Evolutionary conservation across 495 filamentous ascomycete species (phyloP).

Genomic region (Hypomontagnella monticulosa): DNA sequence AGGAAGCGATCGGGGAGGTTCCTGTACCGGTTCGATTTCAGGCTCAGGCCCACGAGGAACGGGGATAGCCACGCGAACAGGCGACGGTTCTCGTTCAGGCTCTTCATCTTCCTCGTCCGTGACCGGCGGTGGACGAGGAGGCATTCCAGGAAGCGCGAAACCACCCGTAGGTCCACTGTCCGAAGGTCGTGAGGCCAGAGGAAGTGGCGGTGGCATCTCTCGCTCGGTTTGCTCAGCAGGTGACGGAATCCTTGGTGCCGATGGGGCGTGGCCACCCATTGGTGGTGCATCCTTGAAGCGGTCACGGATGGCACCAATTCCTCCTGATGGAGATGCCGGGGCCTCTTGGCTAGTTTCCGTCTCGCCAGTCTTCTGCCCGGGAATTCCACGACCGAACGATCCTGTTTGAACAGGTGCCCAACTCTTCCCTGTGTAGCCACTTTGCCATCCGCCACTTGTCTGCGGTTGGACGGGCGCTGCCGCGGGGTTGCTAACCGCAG

Average conservation of each 20-base stretch:
- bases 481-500: conserved; percentile 51
- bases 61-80: conserved; percentile 88
- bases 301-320: conserved; percentile 76
- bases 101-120: conserved; percentile 65
- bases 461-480: conserved; percentile 69
- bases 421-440: conserved; percentile 84
- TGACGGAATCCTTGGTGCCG: conserved; percentile 47
- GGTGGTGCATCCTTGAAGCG: conserved; percentile 76
- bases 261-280: conserved; percentile 62
- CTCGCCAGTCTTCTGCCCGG: conserved; percentile 68
- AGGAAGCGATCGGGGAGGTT: conserved; percentile 56
- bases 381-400: conserved; percentile 69
- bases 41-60: conserved; percentile 70
- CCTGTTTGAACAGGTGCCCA: conserved; percentile 86
- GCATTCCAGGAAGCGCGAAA: conserved; percentile 78
- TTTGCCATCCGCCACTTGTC: conserved; percentile 83
- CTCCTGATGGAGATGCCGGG: conserved; percentile 57
- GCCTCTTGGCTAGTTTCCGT: conserved; percentile 53
- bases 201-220: conserved; percentile 66
- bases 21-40: conserved; percentile 61
- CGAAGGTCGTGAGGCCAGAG: conserved; percentile 65
- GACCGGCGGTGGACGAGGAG: conserved; percentile 65
- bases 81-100: conserved; percentile 67
- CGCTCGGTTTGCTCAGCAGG: conserved; percentile 51
- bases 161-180: conserved; percentile 59